Percentiles rank a stretch among this genome's conserved stretches.
Evolutionary conservation across 1,139 yeast species (phyloP).

Genomic region (Meyerozyma smithsonii): DNA sequence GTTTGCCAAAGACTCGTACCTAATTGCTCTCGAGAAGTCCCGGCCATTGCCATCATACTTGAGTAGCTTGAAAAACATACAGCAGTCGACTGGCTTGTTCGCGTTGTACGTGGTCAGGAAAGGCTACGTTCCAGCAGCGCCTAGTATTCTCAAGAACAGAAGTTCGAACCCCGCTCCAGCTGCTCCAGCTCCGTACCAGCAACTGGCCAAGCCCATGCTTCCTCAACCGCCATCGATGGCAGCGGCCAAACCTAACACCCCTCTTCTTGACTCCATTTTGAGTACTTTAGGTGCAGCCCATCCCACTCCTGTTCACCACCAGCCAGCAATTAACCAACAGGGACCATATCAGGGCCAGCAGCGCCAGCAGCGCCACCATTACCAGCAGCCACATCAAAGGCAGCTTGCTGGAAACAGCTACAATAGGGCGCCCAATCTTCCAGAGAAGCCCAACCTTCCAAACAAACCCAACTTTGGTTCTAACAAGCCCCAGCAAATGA

Average conservation of each 20-base stretch:
- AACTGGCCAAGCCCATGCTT: slow-evolving; percentile 1
- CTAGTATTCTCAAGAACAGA: slow-evolving; percentile 18
- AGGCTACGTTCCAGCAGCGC: slow-evolving; percentile 26
- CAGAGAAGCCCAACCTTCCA: slow-evolving; percentile 3
- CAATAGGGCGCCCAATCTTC: background rate
- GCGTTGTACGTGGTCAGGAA: slow-evolving; percentile 45
- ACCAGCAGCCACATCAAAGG: background rate
- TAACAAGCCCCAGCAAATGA: background rate
- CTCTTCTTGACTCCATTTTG: slow-evolving; percentile 18
- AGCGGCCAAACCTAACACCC: slow-evolving; percentile 4
- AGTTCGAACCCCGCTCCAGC: slow-evolving; percentile 6
- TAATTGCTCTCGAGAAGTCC: slow-evolving; percentile 42
- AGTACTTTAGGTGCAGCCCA: slow-evolving; percentile 15
- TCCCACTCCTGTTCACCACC: slow-evolving; percentile 5
- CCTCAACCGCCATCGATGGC: background rate
- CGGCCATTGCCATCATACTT: slow-evolving; percentile 28
- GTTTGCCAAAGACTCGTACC: slow-evolving; percentile 62
- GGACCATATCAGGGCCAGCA: background rate
- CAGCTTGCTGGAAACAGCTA: too few relatives aligned
- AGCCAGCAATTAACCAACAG: background rate
- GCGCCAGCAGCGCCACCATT: background rate
- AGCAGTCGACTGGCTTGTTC: slow-evolving; percentile 29
- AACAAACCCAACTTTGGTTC: background rate
- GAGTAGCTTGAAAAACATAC: background rate
- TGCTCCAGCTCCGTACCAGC: background rate